Percentiles rank a stretch among this genome's conserved stretches.
These are phyloP conservation scores for Carex kokanica DNA, from an alignment of 176 grass and related monocot genomes.

Conservation along the genomic window DNA sequence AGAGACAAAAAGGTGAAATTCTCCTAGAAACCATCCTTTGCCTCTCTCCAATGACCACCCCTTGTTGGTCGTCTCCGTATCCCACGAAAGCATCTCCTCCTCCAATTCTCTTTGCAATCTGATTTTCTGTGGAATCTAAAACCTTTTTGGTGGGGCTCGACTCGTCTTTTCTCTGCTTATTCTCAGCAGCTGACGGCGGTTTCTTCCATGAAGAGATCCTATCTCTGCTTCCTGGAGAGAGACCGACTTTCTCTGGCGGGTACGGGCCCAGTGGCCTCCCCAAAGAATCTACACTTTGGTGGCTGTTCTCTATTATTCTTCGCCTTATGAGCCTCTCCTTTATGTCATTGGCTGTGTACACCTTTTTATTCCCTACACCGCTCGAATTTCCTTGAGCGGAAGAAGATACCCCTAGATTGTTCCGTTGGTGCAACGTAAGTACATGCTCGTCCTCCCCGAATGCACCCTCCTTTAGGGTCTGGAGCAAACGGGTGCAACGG, in stretches of 20 bases:
- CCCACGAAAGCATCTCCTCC: constrained; percentile 11
- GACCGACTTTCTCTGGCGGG: constrained; percentile 7
- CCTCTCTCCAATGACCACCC: constrained; percentile 36
- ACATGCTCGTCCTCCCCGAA: constrained; percentile 32
- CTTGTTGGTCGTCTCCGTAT: constrained; percentile 47
- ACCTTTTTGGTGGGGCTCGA: constrained; percentile 40
- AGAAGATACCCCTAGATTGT: constrained; percentile 69
- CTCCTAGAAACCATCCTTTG: constrained; percentile 86
- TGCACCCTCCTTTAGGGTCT: constrained; percentile 69
- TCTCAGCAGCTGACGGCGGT: constrained; percentile 74
- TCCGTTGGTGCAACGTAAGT: constrained; percentile 67
- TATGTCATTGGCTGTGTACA: constrained; percentile 58
- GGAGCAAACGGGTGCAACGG: constrained; percentile 76
- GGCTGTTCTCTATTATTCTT: constrained; percentile 59
- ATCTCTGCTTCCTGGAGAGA: constrained; percentile 39
- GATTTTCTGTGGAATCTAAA: constrained; percentile 19
- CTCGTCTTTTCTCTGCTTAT: constrained; percentile 42
- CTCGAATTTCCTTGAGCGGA: constrained; percentile 29
- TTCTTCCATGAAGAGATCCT: constrained; percentile 95
- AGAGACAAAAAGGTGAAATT: background rate
- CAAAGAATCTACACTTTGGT: constrained; percentile 56
- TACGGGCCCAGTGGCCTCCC: constrained; percentile 18
- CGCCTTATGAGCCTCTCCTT: constrained; percentile 73
- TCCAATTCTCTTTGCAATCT: constrained; percentile 47
- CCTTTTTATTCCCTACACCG: constrained; percentile 49